Base-by-base conservation (phyloP, 768 basidiomycete genomes). In the Boletus reticulatus region DNA sequence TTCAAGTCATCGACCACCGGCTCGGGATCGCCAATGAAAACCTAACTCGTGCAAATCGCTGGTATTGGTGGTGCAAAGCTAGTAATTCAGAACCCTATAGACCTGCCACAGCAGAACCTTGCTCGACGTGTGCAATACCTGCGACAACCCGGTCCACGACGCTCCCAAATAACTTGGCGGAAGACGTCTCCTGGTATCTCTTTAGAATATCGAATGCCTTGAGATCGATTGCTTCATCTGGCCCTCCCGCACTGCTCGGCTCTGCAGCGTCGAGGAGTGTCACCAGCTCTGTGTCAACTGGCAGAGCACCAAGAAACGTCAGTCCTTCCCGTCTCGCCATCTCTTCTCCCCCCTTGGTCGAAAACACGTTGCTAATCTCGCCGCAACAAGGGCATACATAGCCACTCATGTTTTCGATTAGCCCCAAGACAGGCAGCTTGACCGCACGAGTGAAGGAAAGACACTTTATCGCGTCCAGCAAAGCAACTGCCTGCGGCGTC, bases 331-430 rank as follows among this genome's bases (percentile, higher is more conserved):
- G 80, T 58, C 78, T 77, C 5, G 92, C 94, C 88, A 94, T 86
- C 65, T 87, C 89, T 72, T 88, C 84, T 2, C 95, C 97, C 3
- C 97, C 97, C 16, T 94, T 94, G 5, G 85, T 88, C 9, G 94
- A 97, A 71, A 98, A 99, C 51, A 97, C 84, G 70, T 96, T 92
- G 76, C 87, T 92, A 62, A 98, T 78, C 71, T 98, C 95, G 16
- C 92, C 92, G 69, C 97, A 98, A 68, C 95, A 97, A 43, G 97
- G 97, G 67, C 96, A 98, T 19, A 89, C 90, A 73, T 97, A 98
- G 48, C 97, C 97, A 60, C 92, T 91, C 97, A 98, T 98, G 75
- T 98, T 99, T 70, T 98, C 97, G 63, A 99, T 86, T 48, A 99
- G 72, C 10, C 97, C 97, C 53, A 96, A 75, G 36, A 99, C 87